Evolutionary conservation across 768 basidiomycete species (phyloP).

Genomic region (Auricularia cornea): DNA sequence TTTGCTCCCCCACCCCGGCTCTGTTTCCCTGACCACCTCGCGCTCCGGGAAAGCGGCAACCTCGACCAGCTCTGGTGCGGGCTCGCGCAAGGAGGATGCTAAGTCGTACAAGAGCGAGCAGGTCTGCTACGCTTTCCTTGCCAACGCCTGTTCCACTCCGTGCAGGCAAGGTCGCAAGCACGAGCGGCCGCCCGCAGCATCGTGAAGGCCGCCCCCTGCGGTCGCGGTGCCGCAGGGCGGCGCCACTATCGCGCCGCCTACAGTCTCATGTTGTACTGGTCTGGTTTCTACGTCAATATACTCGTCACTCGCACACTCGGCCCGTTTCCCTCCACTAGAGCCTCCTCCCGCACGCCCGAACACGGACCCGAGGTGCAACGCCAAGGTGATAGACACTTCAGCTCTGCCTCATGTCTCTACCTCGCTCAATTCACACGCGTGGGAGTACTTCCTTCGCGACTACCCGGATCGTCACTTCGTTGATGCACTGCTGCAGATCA

Average conservation of each 20-base stretch:
- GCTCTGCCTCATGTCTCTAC: neutral
- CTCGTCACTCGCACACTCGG: neutral
- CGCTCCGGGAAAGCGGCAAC: neutral
- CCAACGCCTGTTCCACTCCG: neutral
- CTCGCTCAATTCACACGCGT: neutral
- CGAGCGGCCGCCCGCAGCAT: no score
- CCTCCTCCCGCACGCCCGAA: constrained; percentile 6
- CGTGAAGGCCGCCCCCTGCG: neutral
- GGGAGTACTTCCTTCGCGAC: constrained; percentile 1
- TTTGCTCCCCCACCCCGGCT: neutral
- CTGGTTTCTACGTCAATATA: neutral
- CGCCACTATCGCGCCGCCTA: neutral
- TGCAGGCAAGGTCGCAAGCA: neutral
- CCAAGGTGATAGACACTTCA: neutral
- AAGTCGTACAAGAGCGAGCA: neutral
- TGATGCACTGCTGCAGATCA: constrained; percentile 2
- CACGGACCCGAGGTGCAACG: constrained; percentile 7
- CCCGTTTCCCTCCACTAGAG: neutral
- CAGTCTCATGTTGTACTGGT: neutral
- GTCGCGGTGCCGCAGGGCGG: neutral
- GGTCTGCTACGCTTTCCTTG: neutral
- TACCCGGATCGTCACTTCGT: constrained; percentile 3
- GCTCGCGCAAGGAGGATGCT: neutral
- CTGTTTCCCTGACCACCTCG: neutral
- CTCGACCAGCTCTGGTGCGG: neutral